phyloP scores from a whole-genome alignment of 73 alveolate genomes.

The Paramecium primaurelia region DNA sequence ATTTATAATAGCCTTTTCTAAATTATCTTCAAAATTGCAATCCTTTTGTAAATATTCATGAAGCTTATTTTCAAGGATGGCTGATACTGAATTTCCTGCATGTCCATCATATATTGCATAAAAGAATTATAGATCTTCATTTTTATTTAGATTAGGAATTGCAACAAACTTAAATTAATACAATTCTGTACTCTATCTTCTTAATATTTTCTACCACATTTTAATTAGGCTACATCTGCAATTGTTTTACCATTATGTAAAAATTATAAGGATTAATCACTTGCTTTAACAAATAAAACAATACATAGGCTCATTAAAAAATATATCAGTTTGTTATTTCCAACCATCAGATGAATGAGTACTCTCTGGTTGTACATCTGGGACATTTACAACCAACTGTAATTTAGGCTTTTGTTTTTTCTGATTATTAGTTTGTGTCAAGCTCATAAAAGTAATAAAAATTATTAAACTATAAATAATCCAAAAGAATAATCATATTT shows the following conservation, averaged over 20 bases:
- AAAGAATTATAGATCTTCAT: background rate
- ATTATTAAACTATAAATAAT: background rate
- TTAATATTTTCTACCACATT: constrained; percentile 21
- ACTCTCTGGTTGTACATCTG: constrained; percentile 23
- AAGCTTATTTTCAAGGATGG: background rate
- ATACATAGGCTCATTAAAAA: constrained; percentile 5
- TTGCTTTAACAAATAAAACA: background rate
- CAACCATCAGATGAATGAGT: background rate
- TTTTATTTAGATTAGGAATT: background rate
- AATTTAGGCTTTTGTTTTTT: background rate
- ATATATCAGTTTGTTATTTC: background rate
- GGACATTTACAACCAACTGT: background rate
- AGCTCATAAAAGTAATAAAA: background rate
- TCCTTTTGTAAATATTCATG: background rate
- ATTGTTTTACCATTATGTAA: background rate
- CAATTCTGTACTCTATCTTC: constrained; percentile 13
- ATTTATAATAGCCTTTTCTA: background rate
- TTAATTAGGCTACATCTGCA: constrained; percentile 39
- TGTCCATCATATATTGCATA: constrained; percentile 49
- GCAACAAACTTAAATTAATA: constrained; percentile 2
- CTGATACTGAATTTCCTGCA: constrained; percentile 15
- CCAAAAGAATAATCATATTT: background rate
- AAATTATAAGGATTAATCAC: background rate
- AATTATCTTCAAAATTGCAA: background rate
- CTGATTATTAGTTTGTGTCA: background rate